These are phyloP conservation scores for Teratosphaeria pseudoeucalypti DNA, from an alignment of 2,329 filamentous ascomycete species.

Conservation along the genomic window DNA sequence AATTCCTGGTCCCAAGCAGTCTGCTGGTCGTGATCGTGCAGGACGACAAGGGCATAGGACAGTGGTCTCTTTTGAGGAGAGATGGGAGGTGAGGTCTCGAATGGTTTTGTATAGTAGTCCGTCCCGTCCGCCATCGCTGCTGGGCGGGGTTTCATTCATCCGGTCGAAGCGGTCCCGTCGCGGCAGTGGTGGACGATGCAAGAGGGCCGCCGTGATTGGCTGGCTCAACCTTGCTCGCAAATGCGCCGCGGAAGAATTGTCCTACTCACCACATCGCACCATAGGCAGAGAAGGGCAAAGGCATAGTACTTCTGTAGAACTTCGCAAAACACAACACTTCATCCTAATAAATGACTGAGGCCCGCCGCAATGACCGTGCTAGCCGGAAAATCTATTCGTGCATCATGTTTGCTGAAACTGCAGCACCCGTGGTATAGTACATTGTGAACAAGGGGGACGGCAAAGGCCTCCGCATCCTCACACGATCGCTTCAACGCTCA, in stretches of 20 bases:
- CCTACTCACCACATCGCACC: no score
- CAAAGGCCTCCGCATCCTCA: background rate
- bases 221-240: background rate
- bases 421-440: background rate
- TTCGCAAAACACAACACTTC: background rate
- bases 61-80: background rate
- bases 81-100: background rate
- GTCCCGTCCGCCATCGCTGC: background rate
- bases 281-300: background rate
- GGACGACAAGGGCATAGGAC: background rate
- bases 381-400: background rate
- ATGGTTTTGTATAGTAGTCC: background rate
- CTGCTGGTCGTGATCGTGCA: background rate
- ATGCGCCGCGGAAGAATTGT: background rate
- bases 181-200: background rate
- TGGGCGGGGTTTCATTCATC: background rate
- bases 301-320: background rate
- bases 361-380: background rate
- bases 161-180: background rate
- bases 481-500: conserved; percentile 1
- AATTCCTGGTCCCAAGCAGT: background rate
- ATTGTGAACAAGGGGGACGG: background rate
- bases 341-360: background rate
- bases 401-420: background rate
- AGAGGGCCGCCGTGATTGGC: background rate